Evolutionary conservation across 352 stramenopile genomes (phyloP).

Genomic region (Globisporangium nagaii): DNA sequence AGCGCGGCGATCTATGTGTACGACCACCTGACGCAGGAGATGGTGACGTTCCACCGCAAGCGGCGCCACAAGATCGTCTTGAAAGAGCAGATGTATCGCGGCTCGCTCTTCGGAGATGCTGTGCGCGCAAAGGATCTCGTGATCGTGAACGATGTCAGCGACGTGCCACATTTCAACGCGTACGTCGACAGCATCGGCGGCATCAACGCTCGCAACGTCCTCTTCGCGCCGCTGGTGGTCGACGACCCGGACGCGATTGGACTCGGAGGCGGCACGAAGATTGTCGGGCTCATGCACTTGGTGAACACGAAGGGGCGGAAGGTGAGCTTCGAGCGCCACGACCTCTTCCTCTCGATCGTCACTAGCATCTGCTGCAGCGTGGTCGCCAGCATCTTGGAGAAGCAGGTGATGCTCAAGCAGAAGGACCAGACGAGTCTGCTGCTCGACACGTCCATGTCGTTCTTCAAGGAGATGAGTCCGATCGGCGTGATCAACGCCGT

Average conservation of each 20-base stretch:
- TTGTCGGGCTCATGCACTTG: conserved; percentile 65
- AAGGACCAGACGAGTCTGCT: conserved; percentile 60
- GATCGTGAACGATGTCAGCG: conserved; percentile 57
- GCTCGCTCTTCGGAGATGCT: conserved; percentile 48
- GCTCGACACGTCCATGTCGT: conserved; percentile 67
- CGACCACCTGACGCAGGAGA: conserved; percentile 31
- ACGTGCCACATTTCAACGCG: conserved; percentile 39
- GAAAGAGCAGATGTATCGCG: conserved; percentile 39
- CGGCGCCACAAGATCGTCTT: conserved; percentile 53
- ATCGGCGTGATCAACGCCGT: conserved; percentile 76
- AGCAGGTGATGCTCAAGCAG: conserved; percentile 52
- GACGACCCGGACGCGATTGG: conserved; percentile 30
- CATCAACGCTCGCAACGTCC: conserved; percentile 39
- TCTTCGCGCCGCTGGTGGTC: conserved; percentile 59
- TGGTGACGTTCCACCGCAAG: conserved; percentile 72
- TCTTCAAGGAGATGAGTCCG: conserved; percentile 80
- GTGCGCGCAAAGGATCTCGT: conserved; percentile 37
- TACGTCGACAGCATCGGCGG: conserved; percentile 68
- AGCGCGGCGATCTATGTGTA: conserved; percentile 59
- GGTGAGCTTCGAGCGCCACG: conserved; percentile 51
- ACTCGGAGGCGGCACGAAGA: conserved; percentile 20
- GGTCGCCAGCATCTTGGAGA: conserved; percentile 63
- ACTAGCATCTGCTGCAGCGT: conserved; percentile 60
- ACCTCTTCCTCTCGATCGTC: conserved; percentile 77
- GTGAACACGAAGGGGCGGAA: conserved; percentile 70